A percentile compares a stretch with the other conserved stretches of the same genome.
These are phyloP conservation scores for Physaria fendleri DNA, from an alignment of 345 rosid genomes.

Conservation along the genomic window DNA sequence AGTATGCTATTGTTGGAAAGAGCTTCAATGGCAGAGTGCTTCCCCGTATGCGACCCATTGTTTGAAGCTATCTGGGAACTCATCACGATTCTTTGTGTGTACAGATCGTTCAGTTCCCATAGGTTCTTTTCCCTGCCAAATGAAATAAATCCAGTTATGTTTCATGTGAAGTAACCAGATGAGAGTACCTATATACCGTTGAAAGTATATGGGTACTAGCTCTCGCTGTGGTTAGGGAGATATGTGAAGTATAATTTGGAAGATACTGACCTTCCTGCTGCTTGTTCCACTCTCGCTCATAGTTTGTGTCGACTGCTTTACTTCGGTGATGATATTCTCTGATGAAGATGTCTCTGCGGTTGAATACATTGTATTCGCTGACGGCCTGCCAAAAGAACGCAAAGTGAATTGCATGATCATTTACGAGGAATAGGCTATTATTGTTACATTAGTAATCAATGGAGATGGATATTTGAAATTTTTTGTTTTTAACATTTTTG, in stretches of 20 bases:
- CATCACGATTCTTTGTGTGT: constrained; percentile 40
- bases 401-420: neutral
- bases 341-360: constrained; percentile 57
- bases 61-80: constrained; percentile 67
- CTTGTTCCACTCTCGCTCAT: constrained; percentile 60
- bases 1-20: constrained; percentile 15
- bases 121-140: constrained; percentile 52
- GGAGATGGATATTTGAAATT: neutral
- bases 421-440: neutral
- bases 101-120: constrained; percentile 26
- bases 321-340: constrained; percentile 67
- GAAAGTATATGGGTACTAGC: too few species aligned
- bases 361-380: constrained; percentile 43
- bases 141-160: neutral
- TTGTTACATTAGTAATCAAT: neutral
- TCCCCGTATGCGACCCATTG: constrained; percentile 78
- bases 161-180: constrained; percentile 1
- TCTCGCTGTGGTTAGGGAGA: neutral
- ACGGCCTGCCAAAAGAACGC: constrained; percentile 49
- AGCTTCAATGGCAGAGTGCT: constrained; percentile 58
- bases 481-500: neutral
- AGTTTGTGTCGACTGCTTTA: constrained; percentile 51
- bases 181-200: neutral
- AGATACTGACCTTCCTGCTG: constrained; percentile 68
- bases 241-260: neutral